Evolutionary conservation across 2,329 filamentous ascomycete genomes (phyloP), one percentile per base, ranked within the genome.

Genomic region (Aspergillus neotritici): DNA sequence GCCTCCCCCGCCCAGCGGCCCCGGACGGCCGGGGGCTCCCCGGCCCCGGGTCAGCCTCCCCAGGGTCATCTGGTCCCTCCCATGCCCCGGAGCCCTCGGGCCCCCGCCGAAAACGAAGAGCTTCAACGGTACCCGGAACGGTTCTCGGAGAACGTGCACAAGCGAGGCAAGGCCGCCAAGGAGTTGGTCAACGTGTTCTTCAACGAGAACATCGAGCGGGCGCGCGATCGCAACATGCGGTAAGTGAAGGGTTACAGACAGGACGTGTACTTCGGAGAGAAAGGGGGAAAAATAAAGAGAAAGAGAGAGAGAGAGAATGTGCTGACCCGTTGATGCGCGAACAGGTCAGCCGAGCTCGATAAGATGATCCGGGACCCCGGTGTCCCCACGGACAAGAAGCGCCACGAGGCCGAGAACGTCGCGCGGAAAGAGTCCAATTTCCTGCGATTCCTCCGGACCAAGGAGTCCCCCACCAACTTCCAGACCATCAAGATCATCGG

Each of bases 191-290:
- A 80, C 60, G 77, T 80, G 57, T 97, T 97, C 74, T 98, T 97
- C 80, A 94, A 94, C 70, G 91, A 98, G 69, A 97, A 91, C 65
- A 94, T 98, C 43, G 91, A 95, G 75, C 82, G 93, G 57, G 93
- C 93, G 40, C 81, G 91, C 55, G 93, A 97, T 71, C 83, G 93
- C 46, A 98, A 98, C 67, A 83, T 94, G 68, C 86, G 90, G 90
- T 94, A 71, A 57, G 77, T 64, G 4, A 8, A 8, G 21, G 4
- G 5, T 8, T 8, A 25, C 21, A 25, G 21, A 25, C 2, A 25
- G 17, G 17, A 25, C n/a, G n/a, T n/a, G n/a, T n/a, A n/a, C n/a
- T n/a, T n/a, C n/a, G n/a, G n/a, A n/a, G n/a, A 25, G 21, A 25
- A 9, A 6, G 1, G 9, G 21, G 3, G 2, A 25, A 8, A 21